Evolutionary conservation across 768 basidiomycete species (phyloP).

Genomic region (Suillus luteus): DNA sequence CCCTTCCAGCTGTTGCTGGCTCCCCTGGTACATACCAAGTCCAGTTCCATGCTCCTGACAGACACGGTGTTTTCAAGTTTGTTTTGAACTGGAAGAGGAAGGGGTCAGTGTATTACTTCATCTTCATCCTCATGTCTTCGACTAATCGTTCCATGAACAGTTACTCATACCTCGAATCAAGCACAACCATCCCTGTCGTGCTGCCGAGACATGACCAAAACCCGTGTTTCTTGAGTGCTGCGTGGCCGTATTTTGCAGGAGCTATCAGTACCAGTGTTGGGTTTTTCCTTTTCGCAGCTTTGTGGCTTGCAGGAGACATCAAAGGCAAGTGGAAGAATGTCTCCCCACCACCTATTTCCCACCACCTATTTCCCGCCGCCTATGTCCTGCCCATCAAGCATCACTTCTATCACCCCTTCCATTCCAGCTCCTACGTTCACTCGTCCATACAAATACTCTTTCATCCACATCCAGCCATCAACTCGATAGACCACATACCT

Average conservation of each 20-base stretch:
- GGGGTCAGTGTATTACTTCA: slow-evolving; percentile 54
- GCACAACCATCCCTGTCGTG: slow-evolving; percentile 81
- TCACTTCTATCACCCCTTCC: slow-evolving; percentile 16
- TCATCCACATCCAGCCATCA: no score
- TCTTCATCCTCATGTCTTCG: background rate
- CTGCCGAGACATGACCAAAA: slow-evolving; percentile 95
- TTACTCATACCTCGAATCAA: slow-evolving; percentile 71
- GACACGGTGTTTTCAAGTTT: slow-evolving; percentile 99
- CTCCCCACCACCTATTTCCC: no score
- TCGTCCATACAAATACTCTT: slow-evolving; percentile 11
- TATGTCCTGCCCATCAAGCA: slow-evolving; percentile 22
- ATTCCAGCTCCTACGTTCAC: slow-evolving; percentile 2
- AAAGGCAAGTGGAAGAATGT: slow-evolving; percentile 62
- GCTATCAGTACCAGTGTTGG: slow-evolving; percentile 86
- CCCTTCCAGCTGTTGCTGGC: slow-evolving; percentile 59
- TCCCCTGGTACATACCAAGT: slow-evolving; percentile 71
- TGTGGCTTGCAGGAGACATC: slow-evolving; percentile 87
- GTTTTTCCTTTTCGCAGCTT: slow-evolving; percentile 81
- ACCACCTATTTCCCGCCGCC: slow-evolving; percentile 17
- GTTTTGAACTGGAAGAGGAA: slow-evolving; percentile 87
- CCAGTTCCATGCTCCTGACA: slow-evolving; percentile 89
- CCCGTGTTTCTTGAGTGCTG: slow-evolving; percentile 91
- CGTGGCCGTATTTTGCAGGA: slow-evolving; percentile 93
- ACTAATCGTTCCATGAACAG: slow-evolving; percentile 39
- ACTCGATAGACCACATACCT: no score